Percentiles rank a stretch among this genome's conserved stretches.
Conservation (phyloP, 2,329 filamentous ascomycete genomes). For the Clonostachys byssicola region DNA sequence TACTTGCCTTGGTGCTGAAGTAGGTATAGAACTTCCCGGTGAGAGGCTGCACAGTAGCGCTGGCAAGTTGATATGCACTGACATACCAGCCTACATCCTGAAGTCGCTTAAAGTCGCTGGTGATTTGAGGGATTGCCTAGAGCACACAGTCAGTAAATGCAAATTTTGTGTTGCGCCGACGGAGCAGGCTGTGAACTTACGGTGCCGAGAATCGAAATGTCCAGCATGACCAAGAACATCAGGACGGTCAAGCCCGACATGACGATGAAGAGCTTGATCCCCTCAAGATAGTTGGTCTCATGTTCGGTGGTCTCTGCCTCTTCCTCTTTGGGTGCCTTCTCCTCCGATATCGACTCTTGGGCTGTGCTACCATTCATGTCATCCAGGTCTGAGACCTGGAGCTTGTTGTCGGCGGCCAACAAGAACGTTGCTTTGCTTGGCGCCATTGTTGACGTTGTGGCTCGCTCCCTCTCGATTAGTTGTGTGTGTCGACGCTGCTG, state of each 20-base stretch:
- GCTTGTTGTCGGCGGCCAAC: too few species aligned
- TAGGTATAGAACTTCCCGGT: constrained; percentile 43
- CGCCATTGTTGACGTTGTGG: too few species aligned
- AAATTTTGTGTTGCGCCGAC: too few species aligned
- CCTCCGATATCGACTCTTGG: too few species aligned
- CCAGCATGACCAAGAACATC: constrained; percentile 38
- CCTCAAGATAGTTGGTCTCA: constrained; percentile 2
- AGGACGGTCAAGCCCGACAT: constrained; percentile 25
- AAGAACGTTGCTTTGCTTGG: too few species aligned
- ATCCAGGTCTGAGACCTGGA: too few species aligned
- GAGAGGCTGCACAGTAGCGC: constrained; percentile 42
- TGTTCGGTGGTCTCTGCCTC: too few species aligned
- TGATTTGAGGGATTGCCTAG: constrained; percentile 40
- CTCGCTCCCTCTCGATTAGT: too few species aligned
- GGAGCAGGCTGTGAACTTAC: constrained; percentile 15
- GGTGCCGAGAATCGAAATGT: constrained; percentile 44
- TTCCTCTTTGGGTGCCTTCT: too few species aligned
- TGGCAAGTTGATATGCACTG: constrained; percentile 39
- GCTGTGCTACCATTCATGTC: too few species aligned
- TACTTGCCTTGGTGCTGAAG: constrained; percentile 31
- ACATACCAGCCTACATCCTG: constrained; percentile 51
- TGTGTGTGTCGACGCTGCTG: too few species aligned
- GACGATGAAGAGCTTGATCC: constrained; percentile 21
- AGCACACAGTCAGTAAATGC: neutral
- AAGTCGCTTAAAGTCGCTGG: constrained; percentile 39